phyloP scores from a whole-genome alignment of 805 yeast species.

The Saccharomycopsis fermentans region DNA sequence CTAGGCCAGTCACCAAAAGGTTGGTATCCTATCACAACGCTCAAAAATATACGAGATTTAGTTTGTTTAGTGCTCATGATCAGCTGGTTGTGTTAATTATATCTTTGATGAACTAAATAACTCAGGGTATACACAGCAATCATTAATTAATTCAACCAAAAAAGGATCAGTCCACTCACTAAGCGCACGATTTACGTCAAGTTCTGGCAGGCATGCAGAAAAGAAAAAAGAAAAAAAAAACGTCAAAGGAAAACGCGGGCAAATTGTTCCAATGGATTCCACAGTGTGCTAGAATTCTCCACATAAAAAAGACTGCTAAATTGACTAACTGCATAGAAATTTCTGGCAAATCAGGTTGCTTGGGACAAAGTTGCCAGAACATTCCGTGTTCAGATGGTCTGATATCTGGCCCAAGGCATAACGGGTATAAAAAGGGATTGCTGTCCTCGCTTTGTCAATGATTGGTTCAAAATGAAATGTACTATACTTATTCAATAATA shows the following conservation, averaged over 20 bases:
- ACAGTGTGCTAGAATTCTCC: neutral
- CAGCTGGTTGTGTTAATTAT: no score
- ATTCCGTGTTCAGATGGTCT: neutral
- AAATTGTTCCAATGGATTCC: neutral
- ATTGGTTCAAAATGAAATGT: no score
- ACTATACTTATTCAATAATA: no score
- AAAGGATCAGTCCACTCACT: neutral
- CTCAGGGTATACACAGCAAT: no score
- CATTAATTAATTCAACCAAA: no score
- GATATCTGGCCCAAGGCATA: neutral
- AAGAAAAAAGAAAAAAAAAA: neutral
- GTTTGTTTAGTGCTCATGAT: no score
- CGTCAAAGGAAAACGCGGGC: neutral
- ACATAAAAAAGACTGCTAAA: neutral
- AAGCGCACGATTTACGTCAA: neutral
- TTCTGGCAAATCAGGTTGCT: constrained; percentile 2
- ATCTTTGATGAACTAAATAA: no score
- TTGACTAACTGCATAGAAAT: neutral
- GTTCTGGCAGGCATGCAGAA: neutral
- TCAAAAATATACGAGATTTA: no score
- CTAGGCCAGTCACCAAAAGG: no score
- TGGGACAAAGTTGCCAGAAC: neutral
- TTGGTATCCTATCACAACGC: no score
- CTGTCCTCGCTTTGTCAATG: neutral
- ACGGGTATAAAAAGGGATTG: neutral